Evolutionary conservation across 1,139 yeast species (phyloP).

Genomic region (Magnusiomyces magnusii): DNA sequence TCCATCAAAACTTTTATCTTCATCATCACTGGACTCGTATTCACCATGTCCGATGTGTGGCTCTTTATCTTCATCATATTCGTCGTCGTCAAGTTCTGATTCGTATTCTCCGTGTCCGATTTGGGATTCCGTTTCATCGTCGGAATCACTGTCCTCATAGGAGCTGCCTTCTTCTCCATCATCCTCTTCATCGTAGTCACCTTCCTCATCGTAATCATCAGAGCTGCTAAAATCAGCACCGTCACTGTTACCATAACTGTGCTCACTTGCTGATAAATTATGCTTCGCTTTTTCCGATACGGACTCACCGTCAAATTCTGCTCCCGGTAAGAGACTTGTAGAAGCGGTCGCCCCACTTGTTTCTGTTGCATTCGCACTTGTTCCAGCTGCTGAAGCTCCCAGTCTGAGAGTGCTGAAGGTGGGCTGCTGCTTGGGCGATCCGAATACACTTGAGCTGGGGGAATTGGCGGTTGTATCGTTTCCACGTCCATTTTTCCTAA

Average conservation of each 20-base stretch:
- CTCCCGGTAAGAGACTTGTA: neutral
- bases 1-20: neutral
- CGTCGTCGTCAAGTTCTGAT: neutral
- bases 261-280: neutral
- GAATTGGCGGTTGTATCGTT: conserved; percentile 4
- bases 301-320: neutral
- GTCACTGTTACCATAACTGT: neutral
- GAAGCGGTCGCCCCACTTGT: neutral
- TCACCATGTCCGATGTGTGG: neutral
- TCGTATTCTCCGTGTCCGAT: neutral
- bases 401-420: neutral
- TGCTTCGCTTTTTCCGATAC: neutral
- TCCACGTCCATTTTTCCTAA: conserved; percentile 23
- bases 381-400: neutral
- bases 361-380: neutral
- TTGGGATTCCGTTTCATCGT: neutral
- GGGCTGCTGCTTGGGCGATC: neutral
- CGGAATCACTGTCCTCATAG: neutral
- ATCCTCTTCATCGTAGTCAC: neutral
- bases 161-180: neutral
- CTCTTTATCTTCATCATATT: neutral
- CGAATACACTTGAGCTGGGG: neutral
- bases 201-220: conserved; percentile 1
- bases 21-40: neutral
- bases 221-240: neutral